A percentile compares a stretch with the other conserved stretches of the same genome.
Evolutionary conservation across 176 grass and related monocot species (phyloP).

Genomic region (Zoysia japonica): DNA sequence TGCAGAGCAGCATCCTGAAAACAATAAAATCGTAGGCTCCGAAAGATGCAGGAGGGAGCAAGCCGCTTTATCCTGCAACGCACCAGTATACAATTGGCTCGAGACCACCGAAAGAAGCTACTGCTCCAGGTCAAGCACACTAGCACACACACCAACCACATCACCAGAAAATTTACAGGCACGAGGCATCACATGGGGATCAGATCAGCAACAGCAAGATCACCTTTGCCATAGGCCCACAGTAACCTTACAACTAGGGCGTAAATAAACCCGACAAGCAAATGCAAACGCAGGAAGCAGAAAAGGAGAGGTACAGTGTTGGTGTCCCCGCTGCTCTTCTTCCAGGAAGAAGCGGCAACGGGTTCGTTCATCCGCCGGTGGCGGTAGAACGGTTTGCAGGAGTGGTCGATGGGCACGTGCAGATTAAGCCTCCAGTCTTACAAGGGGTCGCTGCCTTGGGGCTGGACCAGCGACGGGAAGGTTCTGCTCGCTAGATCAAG

Average conservation of each 20-base stretch:
- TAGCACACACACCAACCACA: neutral
- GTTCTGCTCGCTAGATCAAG: neutral
- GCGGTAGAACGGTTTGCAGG: slow-evolving; percentile 33
- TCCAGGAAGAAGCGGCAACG: slow-evolving; percentile 12
- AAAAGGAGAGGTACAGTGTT: neutral
- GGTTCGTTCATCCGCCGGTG: slow-evolving; percentile 12
- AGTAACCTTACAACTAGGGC: slow-evolving; percentile 21
- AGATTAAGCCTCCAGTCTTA: slow-evolving; percentile 28
- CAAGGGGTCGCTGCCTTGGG: neutral
- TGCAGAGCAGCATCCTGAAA: neutral
- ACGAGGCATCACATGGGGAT: slow-evolving; percentile 43
- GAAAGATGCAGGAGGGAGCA: slow-evolving; percentile 3
- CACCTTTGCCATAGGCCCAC: neutral
- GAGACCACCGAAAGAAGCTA: slow-evolving; percentile 36
- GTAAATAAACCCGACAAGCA: neutral
- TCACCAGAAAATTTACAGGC: slow-evolving; percentile 2
- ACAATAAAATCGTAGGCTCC: neutral
- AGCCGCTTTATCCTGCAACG: slow-evolving; percentile 11
- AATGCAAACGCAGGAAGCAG: neutral
- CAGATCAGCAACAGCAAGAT: slow-evolving; percentile 34
- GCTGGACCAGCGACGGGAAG: neutral
- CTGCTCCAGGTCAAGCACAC: slow-evolving; percentile 3
- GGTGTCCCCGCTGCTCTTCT: slow-evolving; percentile 25
- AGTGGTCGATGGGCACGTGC: slow-evolving; percentile 54
- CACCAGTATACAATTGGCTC: slow-evolving; percentile 1